Conservation (phyloP, 2,329 filamentous ascomycete genomes). For the Dactylellina haptotyla region DNA sequence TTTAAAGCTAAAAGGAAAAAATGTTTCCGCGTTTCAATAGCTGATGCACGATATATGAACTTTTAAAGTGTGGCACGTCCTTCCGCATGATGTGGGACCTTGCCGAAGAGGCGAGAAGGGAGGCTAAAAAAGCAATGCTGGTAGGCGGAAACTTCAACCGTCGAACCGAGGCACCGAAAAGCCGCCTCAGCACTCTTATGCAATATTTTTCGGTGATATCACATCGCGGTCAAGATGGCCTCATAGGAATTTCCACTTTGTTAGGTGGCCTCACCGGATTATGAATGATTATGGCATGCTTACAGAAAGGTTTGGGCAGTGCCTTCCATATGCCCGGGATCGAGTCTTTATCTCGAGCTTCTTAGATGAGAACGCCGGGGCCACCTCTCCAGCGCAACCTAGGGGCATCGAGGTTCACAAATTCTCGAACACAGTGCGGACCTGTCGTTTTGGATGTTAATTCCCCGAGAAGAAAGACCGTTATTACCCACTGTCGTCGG, state of each 20-base stretch:
- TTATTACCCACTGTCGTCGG: not conserved
- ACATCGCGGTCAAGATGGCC: constrained; percentile 14
- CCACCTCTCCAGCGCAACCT: not conserved
- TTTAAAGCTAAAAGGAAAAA: constrained; percentile 19
- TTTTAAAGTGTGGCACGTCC: constrained; percentile 48
- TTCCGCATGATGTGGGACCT: constrained; percentile 30
- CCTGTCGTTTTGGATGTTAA: constrained; percentile 42
- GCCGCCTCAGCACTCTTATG: constrained; percentile 25
- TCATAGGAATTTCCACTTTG: constrained; percentile 8
- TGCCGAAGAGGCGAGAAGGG: constrained; percentile 32
- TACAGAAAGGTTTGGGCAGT: constrained; percentile 10
- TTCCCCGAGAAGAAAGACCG: constrained; percentile 21
- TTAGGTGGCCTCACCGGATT: constrained; percentile 35
- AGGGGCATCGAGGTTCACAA: not conserved
- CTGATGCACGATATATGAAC: constrained; percentile 22
- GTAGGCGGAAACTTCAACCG: constrained; percentile 26
- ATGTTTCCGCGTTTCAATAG: constrained; percentile 25
- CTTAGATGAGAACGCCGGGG: constrained; percentile 23
- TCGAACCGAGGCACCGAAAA: constrained; percentile 52
- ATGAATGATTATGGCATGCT: constrained; percentile 54
- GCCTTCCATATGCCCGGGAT: constrained; percentile 3
- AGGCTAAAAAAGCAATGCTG: constrained; percentile 32
- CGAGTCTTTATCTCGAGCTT: constrained; percentile 17
- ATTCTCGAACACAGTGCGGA: not conserved
- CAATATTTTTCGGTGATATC: not conserved